phyloP scores from a whole-genome alignment of 345 rosid species.

The Eucalyptus sp. region DNA sequence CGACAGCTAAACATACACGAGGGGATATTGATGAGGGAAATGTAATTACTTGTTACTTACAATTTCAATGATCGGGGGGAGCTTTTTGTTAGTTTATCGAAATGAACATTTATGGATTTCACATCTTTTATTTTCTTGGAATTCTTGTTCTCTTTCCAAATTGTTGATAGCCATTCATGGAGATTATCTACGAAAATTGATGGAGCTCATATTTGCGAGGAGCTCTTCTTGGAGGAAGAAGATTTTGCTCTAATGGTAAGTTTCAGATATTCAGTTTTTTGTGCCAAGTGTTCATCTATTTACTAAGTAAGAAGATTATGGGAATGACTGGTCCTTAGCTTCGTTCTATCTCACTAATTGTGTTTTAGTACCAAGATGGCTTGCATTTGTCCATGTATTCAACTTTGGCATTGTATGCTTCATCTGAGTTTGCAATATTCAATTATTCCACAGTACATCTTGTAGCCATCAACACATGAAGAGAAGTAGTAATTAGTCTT shows the following conservation, averaged over 20 bases:
- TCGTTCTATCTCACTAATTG: neutral
- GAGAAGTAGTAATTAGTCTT: neutral
- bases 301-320: neutral
- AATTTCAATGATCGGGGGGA: neutral
- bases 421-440: neutral
- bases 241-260: neutral
- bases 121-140: neutral
- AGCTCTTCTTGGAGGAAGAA: neutral
- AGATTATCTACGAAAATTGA: neutral
- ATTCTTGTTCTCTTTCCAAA: neutral
- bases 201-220: neutral
- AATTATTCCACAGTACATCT: neutral
- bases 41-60: neutral
- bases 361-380: neutral
- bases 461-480: neutral
- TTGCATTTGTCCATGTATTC: neutral
- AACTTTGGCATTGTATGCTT: neutral
- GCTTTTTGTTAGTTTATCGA: neutral
- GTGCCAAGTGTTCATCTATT: neutral
- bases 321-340: neutral
- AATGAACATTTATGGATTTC: neutral
- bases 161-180: neutral
- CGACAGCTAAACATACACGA: neutral
- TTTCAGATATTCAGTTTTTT: neutral
- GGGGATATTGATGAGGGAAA: neutral